Conservation (phyloP, 805 yeast genomes). For the Lipomyces sp. region DNA sequence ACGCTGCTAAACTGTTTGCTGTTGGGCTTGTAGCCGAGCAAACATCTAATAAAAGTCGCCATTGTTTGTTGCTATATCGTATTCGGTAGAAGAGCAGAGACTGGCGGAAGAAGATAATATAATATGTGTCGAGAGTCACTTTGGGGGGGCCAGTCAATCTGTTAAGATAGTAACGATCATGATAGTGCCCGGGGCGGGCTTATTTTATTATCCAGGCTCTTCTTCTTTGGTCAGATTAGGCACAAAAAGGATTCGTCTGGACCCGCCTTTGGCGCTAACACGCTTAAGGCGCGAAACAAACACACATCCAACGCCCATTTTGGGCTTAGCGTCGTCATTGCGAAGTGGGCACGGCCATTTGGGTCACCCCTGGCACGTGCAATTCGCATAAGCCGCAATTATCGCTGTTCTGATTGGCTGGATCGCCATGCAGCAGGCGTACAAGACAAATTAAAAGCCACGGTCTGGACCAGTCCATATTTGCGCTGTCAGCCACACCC, state of each 20-base stretch:
- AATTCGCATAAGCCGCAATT: constrained; percentile 8
- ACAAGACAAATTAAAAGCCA: too few relatives aligned
- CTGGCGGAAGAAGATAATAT: too few relatives aligned
- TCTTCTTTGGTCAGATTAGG: neutral
- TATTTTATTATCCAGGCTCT: neutral
- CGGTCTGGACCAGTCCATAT: constrained; percentile 3
- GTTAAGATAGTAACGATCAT: too few relatives aligned
- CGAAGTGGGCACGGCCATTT: neutral
- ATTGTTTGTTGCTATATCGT: constrained; percentile 14
- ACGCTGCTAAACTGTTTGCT: neutral
- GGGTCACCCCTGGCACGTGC: constrained; percentile 3
- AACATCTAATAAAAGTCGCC: constrained; percentile 32
- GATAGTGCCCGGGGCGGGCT: too few relatives aligned
- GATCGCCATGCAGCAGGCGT: too few relatives aligned
- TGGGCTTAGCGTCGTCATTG: constrained; percentile 2
- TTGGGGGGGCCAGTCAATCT: too few relatives aligned
- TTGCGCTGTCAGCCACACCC: neutral
- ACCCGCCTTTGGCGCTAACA: constrained; percentile 12
- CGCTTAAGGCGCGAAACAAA: constrained; percentile 17
- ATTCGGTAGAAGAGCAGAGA: neutral
- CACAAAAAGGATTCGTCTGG: neutral
- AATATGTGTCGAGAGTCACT: too few relatives aligned
- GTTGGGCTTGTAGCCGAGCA: constrained; percentile 30
- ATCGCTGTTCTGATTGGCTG: constrained; percentile 23
- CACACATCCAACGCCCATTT: neutral